Base-by-base conservation (phyloP, 2,329 filamentous ascomycete genomes). In the Endoconidiophora polonica region DNA sequence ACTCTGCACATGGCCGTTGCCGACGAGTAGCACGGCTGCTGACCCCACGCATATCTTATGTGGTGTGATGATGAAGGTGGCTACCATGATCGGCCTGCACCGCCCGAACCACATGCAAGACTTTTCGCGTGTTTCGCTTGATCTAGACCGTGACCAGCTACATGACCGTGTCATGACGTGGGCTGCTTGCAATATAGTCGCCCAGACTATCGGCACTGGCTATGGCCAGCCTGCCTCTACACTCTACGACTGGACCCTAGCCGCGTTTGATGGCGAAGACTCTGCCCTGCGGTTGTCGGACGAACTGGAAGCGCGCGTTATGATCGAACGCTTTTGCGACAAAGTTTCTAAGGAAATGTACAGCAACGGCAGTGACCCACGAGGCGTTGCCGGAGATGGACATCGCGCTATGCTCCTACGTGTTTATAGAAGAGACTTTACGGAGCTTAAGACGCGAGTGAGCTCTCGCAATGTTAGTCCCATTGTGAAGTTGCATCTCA, bases 11-110 rank as follows among this genome's bases (percentile, higher is more conserved):
- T 91, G 84, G 84, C 84, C 85, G 4, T 65, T 90, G 37, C 85
- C 85, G 0, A 86, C 81, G n/a, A 86, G 81, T 63, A 85, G 81
- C 4, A 86, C 83, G 1, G 81, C 81, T 4, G 79, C 80, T 5
- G 85, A 91, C 57, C 83, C 83, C 2, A 90, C 84, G 1, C 86
- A 88, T 60, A 87, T 86, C 61, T 68, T 88, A 16, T 81, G 81
- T 57, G 84, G 85, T 48, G 77, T 86, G 54, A 86, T 90, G 82
- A 87, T 90, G 77, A 86, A 88, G 65, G 77, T 84, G 20, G 85
- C 85, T 6, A 87, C 86, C 56, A 83, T 86, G 56, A 86, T 88
- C 57, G 84, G 85, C 18, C 70, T 91, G 48, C 84, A 91, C 59
- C 76, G 84, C 44, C 85, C 84, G 10, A 86, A 81, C 49, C 80